Evolutionary conservation across 2,329 filamentous ascomycete species (phyloP), one percentile per base, ranked within the genome.

Genomic region (Sodiomyces alkalinus): DNA sequence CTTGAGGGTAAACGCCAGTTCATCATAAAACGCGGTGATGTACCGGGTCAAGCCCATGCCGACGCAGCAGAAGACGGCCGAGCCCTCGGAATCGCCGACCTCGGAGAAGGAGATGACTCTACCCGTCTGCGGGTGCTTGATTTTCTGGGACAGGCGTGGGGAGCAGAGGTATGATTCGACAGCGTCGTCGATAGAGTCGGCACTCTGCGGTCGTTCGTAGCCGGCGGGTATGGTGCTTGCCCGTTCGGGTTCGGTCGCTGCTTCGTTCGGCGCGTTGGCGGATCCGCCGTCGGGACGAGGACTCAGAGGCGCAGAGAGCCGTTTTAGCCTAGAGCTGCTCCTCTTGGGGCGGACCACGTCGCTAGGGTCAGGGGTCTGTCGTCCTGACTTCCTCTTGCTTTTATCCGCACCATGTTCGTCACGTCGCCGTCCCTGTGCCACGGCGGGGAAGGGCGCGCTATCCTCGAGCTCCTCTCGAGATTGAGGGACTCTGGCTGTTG

Each of bases 21-120:
- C 90, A 48, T 98, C 90, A 47, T 96, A 98, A 48, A 98, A 98
- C 0, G 86, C 85, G 35, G 83, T 94, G 34, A 98, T 80, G 48
- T 90, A 98, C 52, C 90, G 72, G 8, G 90, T 98, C 43, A 98
- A 55, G 0, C 90, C 90, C 90, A 98, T 98, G 13, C 90, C 90
- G 3, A 98, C 85, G 44, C 90, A 98, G 48, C 90, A 92, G 41
- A 98, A 86, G 2, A 98, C 82, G 3, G 85, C 87, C 39, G 79
- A 87, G 2, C 90, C 90, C 23, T 87, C 73, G 0, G 86, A 75
- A 48, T 96, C 86, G 10, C 90, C 90, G 3, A 98, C 90, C 50
- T 98, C 90, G 0, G 87, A 96, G 46, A 94, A 98, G 1, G 85
- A 92, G 39, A 98, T 94, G 3, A 79, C 64, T 11, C 90, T 74